phyloP scores from a whole-genome alignment of 495 filamentous ascomycete genomes.

The Podospora comata region DNA sequence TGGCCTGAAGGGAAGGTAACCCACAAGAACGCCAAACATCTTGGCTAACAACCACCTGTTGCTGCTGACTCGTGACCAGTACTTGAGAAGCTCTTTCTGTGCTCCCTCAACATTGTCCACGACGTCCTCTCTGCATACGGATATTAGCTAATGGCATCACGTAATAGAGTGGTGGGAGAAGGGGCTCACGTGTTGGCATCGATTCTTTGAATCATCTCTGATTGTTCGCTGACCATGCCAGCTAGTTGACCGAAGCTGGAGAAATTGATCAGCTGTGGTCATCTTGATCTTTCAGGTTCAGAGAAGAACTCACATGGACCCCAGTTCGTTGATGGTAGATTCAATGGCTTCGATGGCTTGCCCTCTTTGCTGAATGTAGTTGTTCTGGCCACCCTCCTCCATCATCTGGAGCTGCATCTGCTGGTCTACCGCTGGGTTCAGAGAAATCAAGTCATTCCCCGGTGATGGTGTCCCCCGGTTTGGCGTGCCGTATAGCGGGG shows the following conservation, averaged over 20 bases:
- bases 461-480: conserved; percentile 55
- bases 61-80: conserved; percentile 88
- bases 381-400: conserved; percentile 86
- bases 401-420: conserved; percentile 87
- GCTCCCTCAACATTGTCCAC: conserved; percentile 97
- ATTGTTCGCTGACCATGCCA: conserved; percentile 94
- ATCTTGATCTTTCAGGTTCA: neutral
- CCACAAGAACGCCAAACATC: conserved; percentile 89
- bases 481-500: conserved; percentile 84
- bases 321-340: conserved; percentile 88
- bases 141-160: conserved; percentile 15
- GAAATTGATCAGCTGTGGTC: neutral
- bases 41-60: conserved; percentile 97
- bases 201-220: conserved; percentile 88
- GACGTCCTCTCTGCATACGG: conserved; percentile 63
- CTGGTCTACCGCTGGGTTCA: conserved; percentile 82
- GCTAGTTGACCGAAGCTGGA: conserved; percentile 82
- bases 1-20: conserved; percentile 40
- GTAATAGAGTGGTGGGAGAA: neutral
- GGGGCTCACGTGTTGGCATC: conserved; percentile 74
- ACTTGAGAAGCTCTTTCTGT: conserved; percentile 91
- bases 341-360: conserved; percentile 98
- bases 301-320: conserved; percentile 60
- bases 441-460: conserved; percentile 69
- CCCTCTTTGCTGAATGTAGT: conserved; percentile 88